Evolutionary conservation across 306 rosid genomes (phyloP).

Genomic region (Morella rubra): DNA sequence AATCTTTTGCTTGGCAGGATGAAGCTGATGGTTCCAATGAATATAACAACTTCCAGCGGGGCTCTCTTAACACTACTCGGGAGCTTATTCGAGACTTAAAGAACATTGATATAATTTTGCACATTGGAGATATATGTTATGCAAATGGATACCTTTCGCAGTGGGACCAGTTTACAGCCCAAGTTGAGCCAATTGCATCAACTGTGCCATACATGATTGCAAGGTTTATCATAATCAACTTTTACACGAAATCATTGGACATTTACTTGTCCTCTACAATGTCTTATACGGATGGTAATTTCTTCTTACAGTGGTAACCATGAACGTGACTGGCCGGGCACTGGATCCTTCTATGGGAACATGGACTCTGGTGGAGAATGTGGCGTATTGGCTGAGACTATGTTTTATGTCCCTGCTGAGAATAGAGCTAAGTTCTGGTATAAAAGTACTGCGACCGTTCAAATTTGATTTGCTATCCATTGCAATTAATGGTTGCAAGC

Average conservation of each 20-base stretch:
- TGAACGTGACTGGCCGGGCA: slow-evolving; percentile 95
- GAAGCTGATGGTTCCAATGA: slow-evolving; percentile 98
- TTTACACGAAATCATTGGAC: slow-evolving; percentile 1
- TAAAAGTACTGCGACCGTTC: neutral
- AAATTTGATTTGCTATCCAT: neutral
- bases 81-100: slow-evolving; percentile 71
- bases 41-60: slow-evolving; percentile 78
- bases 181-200: slow-evolving; percentile 92
- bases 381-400: slow-evolving; percentile 75
- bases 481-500: neutral
- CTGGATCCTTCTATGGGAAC: slow-evolving; percentile 79
- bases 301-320: slow-evolving; percentile 77
- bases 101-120: slow-evolving; percentile 78
- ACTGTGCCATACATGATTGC: slow-evolving; percentile 89
- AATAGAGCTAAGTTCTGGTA: slow-evolving; percentile 89
- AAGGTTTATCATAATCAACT: slow-evolving; percentile 45
- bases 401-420: slow-evolving; percentile 94
- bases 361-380: slow-evolving; percentile 97
- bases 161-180: slow-evolving; percentile 96
- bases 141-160: slow-evolving; percentile 94
- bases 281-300: slow-evolving; percentile 30
- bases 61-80: slow-evolving; percentile 77
- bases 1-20: slow-evolving; percentile 47
- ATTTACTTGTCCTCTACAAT: slow-evolving; percentile 2
- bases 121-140: slow-evolving; percentile 88